phyloP scores from a whole-genome alignment of 441 rosid species.

The Bruguiera hainesii region DNA sequence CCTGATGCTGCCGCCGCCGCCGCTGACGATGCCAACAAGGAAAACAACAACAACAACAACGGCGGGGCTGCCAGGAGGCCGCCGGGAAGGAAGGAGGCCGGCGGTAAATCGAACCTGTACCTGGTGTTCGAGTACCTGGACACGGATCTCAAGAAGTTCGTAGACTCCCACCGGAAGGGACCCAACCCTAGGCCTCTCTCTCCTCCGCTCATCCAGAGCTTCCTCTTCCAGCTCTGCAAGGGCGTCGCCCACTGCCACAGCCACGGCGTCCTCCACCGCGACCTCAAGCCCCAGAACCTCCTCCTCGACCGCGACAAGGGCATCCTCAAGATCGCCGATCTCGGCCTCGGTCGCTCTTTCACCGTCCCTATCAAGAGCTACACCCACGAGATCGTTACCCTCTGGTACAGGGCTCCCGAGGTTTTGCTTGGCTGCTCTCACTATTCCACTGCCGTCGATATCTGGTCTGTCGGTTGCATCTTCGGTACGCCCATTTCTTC shows the following conservation, averaged over 20 bases:
- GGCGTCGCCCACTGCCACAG: constrained; percentile 97
- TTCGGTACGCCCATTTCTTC: constrained; percentile 43
- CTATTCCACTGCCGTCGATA: constrained; percentile 83
- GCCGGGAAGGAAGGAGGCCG: constrained; percentile 7
- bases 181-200: constrained; percentile 66
- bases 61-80: too few species aligned
- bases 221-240: constrained; percentile 82
- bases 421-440: constrained; percentile 87
- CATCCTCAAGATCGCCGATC: constrained; percentile 84
- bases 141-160: constrained; percentile 89
- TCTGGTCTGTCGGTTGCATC: constrained; percentile 99
- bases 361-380: constrained; percentile 91
- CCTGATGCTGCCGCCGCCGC: constrained; percentile 2
- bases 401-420: constrained; percentile 94
- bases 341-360: constrained; percentile 87
- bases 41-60: neutral
- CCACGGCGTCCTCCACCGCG: constrained; percentile 96
- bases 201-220: constrained; percentile 50
- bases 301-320: constrained; percentile 83
- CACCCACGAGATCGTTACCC: constrained; percentile 94
- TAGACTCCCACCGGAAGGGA: constrained; percentile 76
- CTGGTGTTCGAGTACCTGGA: constrained; percentile 90
- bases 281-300: constrained; percentile 91
- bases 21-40: constrained; percentile 14
- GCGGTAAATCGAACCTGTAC: constrained; percentile 65